phyloP scores from a whole-genome alignment of 305 asterid genomes.

The Lippia alba region DNA sequence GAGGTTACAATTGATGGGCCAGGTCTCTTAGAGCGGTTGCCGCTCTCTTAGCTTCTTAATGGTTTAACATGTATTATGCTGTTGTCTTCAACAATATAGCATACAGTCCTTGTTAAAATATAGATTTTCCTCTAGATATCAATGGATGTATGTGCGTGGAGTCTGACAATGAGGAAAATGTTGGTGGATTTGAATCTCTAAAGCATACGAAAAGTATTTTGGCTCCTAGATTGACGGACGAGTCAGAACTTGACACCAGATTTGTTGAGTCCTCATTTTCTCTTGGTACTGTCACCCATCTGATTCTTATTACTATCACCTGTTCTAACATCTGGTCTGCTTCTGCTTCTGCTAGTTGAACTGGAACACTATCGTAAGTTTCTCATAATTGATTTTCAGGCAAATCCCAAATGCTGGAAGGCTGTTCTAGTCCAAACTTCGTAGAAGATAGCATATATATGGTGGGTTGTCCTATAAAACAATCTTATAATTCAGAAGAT shows the following conservation, averaged over 20 bases:
- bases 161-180: conserved; percentile 70
- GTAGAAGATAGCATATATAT: conserved; percentile 44
- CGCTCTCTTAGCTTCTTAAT: conserved; percentile 3
- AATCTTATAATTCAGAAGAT: too few species aligned
- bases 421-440: conserved; percentile 44
- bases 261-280: conserved; percentile 44
- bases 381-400: conserved; percentile 45
- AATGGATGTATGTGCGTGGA: conserved; percentile 63
- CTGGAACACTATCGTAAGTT: conserved; percentile 20
- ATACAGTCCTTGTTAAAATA: conserved; percentile 4
- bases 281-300: conserved; percentile 46
- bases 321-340: conserved; percentile 23
- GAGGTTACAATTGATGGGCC: too few species aligned
- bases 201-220: conserved; percentile 41
- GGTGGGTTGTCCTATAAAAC: conserved; percentile 49
- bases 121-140: conserved; percentile 45
- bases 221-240: conserved; percentile 40
- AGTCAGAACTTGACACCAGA: conserved; percentile 44
- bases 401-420: conserved; percentile 32
- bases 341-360: conserved; percentile 15
- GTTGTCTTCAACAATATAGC: conserved; percentile 20
- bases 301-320: conserved; percentile 26
- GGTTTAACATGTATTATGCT: conserved; percentile 23
- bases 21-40: too few species aligned
- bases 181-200: conserved; percentile 36